phyloP scores from a whole-genome alignment of 129 eudicot species.

The Flaveria sonorensis region DNA sequence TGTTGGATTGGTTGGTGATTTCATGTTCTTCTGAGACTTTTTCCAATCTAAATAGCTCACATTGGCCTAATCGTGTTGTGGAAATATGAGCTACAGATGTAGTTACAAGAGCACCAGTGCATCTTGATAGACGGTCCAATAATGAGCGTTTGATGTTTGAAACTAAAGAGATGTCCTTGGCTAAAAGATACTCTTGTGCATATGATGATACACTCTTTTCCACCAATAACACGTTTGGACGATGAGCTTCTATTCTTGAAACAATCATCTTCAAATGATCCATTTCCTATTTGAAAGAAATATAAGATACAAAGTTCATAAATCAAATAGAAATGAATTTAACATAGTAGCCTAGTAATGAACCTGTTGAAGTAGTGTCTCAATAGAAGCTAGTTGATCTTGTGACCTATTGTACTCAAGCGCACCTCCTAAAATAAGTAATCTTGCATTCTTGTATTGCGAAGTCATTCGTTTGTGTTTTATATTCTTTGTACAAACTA shows the following conservation, averaged over 20 bases:
- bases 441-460: constrained; percentile 70
- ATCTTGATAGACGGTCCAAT: constrained; percentile 81
- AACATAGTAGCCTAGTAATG: neutral
- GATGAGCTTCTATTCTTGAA: constrained; percentile 82
- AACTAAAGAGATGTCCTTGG: constrained; percentile 89
- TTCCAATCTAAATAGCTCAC: constrained; percentile 84
- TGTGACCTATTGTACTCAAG: constrained; percentile 83
- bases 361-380: constrained; percentile 86
- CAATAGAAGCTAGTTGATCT: constrained; percentile 77
- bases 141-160: constrained; percentile 73
- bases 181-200: constrained; percentile 89
- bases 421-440: constrained; percentile 89
- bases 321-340: constrained; percentile 1
- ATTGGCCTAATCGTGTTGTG: constrained; percentile 71
- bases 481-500: constrained; percentile 93
- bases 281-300: constrained; percentile 57
- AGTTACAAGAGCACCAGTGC: constrained; percentile 80
- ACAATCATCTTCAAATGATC: constrained; percentile 81
- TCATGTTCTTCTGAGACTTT: constrained; percentile 75
- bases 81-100: constrained; percentile 63
- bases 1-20: constrained; percentile 53
- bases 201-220: constrained; percentile 91
- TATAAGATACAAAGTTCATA: constrained; percentile 2
- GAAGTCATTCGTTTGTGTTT: constrained; percentile 95
- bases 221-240: constrained; percentile 82